phyloP scores from a whole-genome alignment of 1,139 yeast species.

The Blastobotrys malaysiensis region DNA sequence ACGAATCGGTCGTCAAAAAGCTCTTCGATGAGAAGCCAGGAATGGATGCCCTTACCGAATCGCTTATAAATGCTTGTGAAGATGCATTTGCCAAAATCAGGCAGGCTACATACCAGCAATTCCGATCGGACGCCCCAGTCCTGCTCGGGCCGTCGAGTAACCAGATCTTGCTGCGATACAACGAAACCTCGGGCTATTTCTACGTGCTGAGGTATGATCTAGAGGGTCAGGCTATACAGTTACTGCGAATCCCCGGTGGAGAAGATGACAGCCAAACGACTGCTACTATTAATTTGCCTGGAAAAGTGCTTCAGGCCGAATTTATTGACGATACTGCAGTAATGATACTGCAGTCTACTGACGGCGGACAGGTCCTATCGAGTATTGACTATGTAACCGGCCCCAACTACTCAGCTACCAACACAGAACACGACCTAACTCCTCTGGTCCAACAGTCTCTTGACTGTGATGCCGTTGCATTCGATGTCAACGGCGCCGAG shows the following conservation, averaged over 20 bases:
- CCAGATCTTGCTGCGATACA: neutral
- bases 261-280: neutral
- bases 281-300: neutral
- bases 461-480: conserved; percentile 8
- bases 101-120: conserved; percentile 13
- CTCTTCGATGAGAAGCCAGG: neutral
- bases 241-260: conserved; percentile 1
- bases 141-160: conserved; percentile 1
- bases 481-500: conserved; percentile 20
- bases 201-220: conserved; percentile 3
- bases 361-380: neutral
- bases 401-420: conserved; percentile 1
- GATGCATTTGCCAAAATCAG: conserved; percentile 15
- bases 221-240: neutral
- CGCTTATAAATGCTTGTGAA: conserved; percentile 7
- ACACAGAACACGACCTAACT: neutral
- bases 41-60: neutral
- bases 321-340: conserved; percentile 19
- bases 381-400: neutral
- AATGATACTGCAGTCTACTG: neutral
- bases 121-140: conserved; percentile 1
- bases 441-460: neutral
- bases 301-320: conserved; percentile 14
- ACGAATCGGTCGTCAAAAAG: conserved; percentile 10
- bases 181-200: neutral